Conservation (phyloP, 2,329 filamentous ascomycete genomes). For the Phialemonium atrogriseum region DNA sequence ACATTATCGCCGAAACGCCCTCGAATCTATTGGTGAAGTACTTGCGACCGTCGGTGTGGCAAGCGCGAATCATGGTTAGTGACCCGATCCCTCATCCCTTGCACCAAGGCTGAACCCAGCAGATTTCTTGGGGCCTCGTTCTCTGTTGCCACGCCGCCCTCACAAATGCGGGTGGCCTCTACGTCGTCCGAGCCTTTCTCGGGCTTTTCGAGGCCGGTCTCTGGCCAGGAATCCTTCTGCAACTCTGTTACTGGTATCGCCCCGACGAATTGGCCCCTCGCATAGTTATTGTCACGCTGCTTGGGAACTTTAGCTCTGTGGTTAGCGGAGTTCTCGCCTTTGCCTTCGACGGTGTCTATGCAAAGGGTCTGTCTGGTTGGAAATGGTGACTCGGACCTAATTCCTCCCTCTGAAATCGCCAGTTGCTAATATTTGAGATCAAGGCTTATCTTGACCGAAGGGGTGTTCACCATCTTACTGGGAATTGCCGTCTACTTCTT, state of each 20-base stretch:
- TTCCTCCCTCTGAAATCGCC: no score
- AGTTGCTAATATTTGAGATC: no score
- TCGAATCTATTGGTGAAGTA: slow-evolving; percentile 30
- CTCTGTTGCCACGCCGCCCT: slow-evolving; percentile 26
- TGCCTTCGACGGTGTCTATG: slow-evolving; percentile 30
- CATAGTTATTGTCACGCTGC: slow-evolving; percentile 12
- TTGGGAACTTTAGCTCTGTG: slow-evolving; percentile 31
- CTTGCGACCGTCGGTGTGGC: slow-evolving; percentile 29
- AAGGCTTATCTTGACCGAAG: slow-evolving; percentile 35
- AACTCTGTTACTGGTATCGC: slow-evolving; percentile 39
- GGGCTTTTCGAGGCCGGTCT: slow-evolving; percentile 28
- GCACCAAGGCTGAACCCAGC: no score
- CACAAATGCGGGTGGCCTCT: slow-evolving; percentile 27
- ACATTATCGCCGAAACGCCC: slow-evolving; percentile 29
- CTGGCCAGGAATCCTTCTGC: slow-evolving; percentile 32
- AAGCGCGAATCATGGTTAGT: slow-evolving; percentile 32
- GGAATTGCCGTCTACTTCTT: slow-evolving; percentile 42
- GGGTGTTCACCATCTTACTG: slow-evolving; percentile 34
- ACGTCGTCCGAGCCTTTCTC: slow-evolving; percentile 23
- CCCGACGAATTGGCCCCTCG: slow-evolving; percentile 33
- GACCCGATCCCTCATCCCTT: no score
- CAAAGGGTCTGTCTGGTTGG: slow-evolving; percentile 25
- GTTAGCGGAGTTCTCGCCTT: slow-evolving; percentile 34
- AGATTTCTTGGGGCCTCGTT: slow-evolving; percentile 27
- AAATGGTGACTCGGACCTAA: slow-evolving; percentile 21